A percentile compares a stretch with the other conserved stretches of the same genome.
Conservation (phyloP, 495 filamentous ascomycete genomes). For the Choiromyces venosus region DNA sequence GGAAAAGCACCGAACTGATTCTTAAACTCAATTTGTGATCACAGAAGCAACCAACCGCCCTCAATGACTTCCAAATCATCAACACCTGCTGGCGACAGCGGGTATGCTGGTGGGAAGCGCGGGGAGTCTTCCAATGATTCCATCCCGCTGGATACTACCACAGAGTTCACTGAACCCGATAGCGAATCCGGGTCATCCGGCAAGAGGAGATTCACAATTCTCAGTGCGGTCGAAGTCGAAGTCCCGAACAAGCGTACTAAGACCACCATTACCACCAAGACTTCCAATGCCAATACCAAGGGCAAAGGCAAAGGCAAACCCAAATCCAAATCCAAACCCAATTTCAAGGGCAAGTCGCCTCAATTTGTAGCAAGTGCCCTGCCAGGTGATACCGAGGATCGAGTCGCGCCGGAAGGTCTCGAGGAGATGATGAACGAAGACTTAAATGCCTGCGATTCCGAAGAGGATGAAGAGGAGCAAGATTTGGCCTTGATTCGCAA, state of each 20-base stretch:
- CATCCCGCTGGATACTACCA: background rate
- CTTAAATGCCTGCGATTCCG: background rate
- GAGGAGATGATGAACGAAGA: background rate
- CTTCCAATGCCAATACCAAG: background rate
- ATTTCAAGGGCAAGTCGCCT: background rate
- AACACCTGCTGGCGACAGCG: background rate
- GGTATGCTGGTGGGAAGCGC: background rate
- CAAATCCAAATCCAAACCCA: slow-evolving; percentile 1
- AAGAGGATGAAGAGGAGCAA: background rate
- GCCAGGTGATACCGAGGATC: background rate
- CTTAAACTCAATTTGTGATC: background rate
- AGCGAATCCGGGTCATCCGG: background rate
- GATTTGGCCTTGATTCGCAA: background rate
- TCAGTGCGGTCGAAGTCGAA: background rate
- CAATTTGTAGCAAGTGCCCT: background rate
- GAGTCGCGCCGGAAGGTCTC: background rate
- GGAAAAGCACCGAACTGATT: background rate
- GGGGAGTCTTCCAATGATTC: background rate
- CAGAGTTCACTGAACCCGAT: background rate
- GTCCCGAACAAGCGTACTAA: background rate
- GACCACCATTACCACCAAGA: background rate
- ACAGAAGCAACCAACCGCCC: background rate
- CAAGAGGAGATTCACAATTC: background rate
- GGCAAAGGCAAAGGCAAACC: background rate
- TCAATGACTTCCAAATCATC: background rate